Base-by-base conservation (phyloP, 2,329 filamentous ascomycete species). In the Paracamarosporium sp. region DNA sequence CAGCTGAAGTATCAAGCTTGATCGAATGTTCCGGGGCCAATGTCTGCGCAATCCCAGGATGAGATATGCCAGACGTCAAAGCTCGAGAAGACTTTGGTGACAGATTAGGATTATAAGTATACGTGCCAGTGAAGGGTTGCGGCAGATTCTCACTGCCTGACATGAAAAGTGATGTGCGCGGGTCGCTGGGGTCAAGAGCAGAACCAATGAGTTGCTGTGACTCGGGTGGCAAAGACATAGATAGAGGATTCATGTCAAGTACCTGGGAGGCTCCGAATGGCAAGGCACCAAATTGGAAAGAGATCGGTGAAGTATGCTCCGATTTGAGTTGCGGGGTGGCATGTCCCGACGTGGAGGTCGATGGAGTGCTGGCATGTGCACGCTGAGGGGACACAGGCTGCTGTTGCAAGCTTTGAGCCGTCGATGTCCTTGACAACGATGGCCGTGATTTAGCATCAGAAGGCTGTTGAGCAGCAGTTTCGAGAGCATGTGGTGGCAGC, bases 151-250 rank as follows among this genome's bases (percentile, higher is more conserved):
- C 76, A 47, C 76, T 79, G 11, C 79, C 79, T 25, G 72, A 72
- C 80, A 83, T 83, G 56, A 83, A 74, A 60, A 79, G 74, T 36
- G 78, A 67, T 20, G 78, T 79, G 53, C 77, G 71, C 3, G 80
- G 77, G 58, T 84, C 80, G 28, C 75, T 78, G 2, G 75, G 72
- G 57, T 82, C 79, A 5, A 84, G 71, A 0, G 74, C 71, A 2
- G 77, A 74, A 15, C 80, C 82, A 5, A 86, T 73, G 17, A 86
- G 73, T 65, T 83, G 81, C 67, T 86, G 83, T 1, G 82, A 78
- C 62, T 86, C 81, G 4, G 80, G 70, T 22, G 85, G 83, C 22
- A 86, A 71, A 3, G 79, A 75, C 38, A 81, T 79, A 2, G 81
- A 82, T 53, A 86, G 75, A 9, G 82, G 82, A 40, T 76, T 77